Evolutionary conservation across 176 grass and related monocot genomes (phyloP), one percentile per base, ranked within the genome.

Genomic region (Phoenix roebelenii): DNA sequence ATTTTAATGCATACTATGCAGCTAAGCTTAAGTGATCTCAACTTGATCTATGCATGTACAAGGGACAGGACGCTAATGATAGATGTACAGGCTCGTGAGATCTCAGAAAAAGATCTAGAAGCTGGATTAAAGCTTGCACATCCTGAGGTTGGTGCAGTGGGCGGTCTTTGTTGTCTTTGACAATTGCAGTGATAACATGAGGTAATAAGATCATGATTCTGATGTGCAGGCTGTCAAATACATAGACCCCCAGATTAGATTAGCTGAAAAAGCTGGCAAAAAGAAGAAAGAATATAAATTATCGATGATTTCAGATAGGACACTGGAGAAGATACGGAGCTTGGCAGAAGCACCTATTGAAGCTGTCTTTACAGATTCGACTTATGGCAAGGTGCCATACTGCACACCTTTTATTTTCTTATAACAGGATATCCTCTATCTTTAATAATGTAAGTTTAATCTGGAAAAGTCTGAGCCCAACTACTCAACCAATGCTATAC

Each of bases 41-140:
- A 98, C 69, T 86, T 98, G 74, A 53, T 98, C 54, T 98, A 98
- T 73, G 93, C 87, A 59, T 98, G 93, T 68, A 88, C 87, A 54
- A 63, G 55, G 70, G 93, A 98, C 78, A 88, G 80, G 75, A 88
- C 93, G 50, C 75, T 98, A 72, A 98, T 98, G 93, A 98, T 98
- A 58, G 93, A 98, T 82, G 87, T 98, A 55, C 93, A 98, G 76
- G 84, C 93, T 71, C 72, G 93, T 76, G 93, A 92, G 65, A 98
- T 98, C 72, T 82, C 87, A 61, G 93, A 98, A 82, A 91, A 79
- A 54, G 93, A 92, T 76, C 84, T 92, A 77, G 64, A 88, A 80
- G 67, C 84, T 60, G 93, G 81, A 77, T 83, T 97, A 76, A 80
- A 77, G 64, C 93, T 91, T 35, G 93, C 87, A 67, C 93, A 97